Conservation (phyloP, 495 filamentous ascomycete species). For the Geoglossum glabrum region DNA sequence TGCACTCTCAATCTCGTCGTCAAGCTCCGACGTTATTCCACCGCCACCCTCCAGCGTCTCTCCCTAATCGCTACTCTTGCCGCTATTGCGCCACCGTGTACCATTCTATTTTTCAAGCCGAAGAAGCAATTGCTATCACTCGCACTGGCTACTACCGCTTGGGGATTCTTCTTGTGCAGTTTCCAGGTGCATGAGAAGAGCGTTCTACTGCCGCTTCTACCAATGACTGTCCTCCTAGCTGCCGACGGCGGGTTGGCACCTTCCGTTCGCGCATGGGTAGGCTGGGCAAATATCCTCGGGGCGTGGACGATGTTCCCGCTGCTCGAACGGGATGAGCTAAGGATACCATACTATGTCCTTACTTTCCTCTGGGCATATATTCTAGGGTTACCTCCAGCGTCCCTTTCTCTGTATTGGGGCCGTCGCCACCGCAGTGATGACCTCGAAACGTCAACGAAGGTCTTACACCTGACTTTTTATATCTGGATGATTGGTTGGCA, state of each 20-base stretch:
- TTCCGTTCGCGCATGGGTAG: conserved; percentile 67
- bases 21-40: conserved; percentile 47
- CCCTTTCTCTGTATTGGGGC: conserved; percentile 39
- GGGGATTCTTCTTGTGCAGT: conserved; percentile 93
- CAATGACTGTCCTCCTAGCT: conserved; percentile 72
- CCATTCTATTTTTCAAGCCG: conserved; percentile 60
- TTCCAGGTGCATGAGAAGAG: conserved; percentile 99
- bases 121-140: conserved; percentile 55
- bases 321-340: conserved; percentile 62
- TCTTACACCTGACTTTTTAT: conserved; percentile 61
- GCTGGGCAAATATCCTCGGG: conserved; percentile 77
- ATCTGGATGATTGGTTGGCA: conserved; percentile 61
- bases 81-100: conserved; percentile 57
- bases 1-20: conserved; percentile 74
- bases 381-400: conserved; percentile 64
- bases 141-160: conserved; percentile 61
- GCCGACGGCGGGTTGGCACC: conserved; percentile 54
- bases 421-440: conserved; percentile 22
- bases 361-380: conserved; percentile 79
- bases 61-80: conserved; percentile 56
- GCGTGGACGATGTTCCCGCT: conserved; percentile 90
- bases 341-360: conserved; percentile 66
- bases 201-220: conserved; percentile 72
- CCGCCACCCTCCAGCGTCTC: conserved; percentile 48
- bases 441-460: conserved; percentile 32